Evolutionary conservation across 2,329 filamentous ascomycete genomes (phyloP).

Genomic region (Diplodia intermedia): DNA sequence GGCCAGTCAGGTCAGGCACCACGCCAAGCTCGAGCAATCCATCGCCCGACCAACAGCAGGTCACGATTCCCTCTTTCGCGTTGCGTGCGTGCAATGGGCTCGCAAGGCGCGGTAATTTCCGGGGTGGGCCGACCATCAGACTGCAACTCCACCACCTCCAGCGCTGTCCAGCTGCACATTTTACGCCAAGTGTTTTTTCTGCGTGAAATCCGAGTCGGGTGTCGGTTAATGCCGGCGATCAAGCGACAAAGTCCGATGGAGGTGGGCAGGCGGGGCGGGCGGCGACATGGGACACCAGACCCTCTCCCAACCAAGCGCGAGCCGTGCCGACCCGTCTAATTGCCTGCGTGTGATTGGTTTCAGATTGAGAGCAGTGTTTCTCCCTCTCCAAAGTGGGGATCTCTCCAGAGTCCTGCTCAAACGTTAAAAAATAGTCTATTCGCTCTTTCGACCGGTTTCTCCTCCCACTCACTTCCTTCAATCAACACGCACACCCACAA

Average conservation of each 20-base stretch:
- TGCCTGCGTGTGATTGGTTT: neutral
- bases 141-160: neutral
- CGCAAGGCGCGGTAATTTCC: neutral
- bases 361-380: neutral
- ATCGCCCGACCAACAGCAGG: constrained; percentile 5
- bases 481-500: neutral
- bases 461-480: neutral
- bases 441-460: neutral
- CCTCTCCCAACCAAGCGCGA: neutral
- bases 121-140: constrained; percentile 10
- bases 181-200: neutral
- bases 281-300: neutral
- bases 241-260: constrained; percentile 7
- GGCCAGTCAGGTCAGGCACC: neutral
- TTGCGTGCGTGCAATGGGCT: neutral
- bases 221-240: constrained; percentile 10
- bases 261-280: constrained; percentile 1
- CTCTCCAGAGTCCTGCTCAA: constrained; percentile 4
- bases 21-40: neutral
- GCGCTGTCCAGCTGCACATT: too few species aligned
- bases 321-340: constrained; percentile 2
- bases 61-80: neutral
- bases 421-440: constrained; percentile 15
- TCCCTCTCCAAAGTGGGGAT: neutral
- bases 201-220: neutral